Evolutionary conservation across 2,329 filamentous ascomycete genomes (phyloP).

Genomic region (Fusarium sarcochroum): DNA sequence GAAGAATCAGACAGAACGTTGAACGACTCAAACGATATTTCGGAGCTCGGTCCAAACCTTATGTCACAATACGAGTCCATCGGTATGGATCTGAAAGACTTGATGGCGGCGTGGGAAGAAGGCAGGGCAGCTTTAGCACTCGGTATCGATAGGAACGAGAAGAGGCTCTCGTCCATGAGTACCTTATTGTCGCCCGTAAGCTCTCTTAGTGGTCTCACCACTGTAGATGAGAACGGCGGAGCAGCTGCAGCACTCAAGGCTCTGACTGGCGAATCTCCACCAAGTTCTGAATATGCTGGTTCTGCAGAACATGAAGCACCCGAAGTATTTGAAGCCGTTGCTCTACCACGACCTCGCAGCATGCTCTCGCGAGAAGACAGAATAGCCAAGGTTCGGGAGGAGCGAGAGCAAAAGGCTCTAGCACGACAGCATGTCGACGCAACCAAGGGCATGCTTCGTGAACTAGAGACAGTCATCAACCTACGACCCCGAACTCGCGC

Average conservation of each 20-base stretch:
- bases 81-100: slow-evolving; percentile 83
- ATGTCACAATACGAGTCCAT: slow-evolving; percentile 96
- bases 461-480: slow-evolving; percentile 90
- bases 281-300: slow-evolving; percentile 65
- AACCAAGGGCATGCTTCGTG: slow-evolving; percentile 89
- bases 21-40: slow-evolving; percentile 79
- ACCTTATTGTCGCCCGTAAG: slow-evolving; percentile 70
- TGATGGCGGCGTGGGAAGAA: slow-evolving; percentile 88
- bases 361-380: slow-evolving; percentile 87
- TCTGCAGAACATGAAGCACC: slow-evolving; percentile 76
- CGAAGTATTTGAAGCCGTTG: slow-evolving; percentile 93
- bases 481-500: slow-evolving; percentile 59
- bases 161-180: slow-evolving; percentile 75
- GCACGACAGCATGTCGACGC: slow-evolving; percentile 82
- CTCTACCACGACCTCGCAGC: slow-evolving; percentile 77
- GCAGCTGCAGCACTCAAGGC: slow-evolving; percentile 77
- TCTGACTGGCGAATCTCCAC: slow-evolving; percentile 78
- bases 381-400: slow-evolving; percentile 88
- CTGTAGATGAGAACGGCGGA: slow-evolving; percentile 67
- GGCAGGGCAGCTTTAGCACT: slow-evolving; percentile 86
- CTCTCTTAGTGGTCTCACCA: slow-evolving; percentile 77
- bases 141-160: slow-evolving; percentile 86
- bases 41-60: slow-evolving; percentile 82
- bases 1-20: slow-evolving; percentile 89
- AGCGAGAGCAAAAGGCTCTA: slow-evolving; percentile 80